Conservation (phyloP, 306 rosid species). For the Chamaecrista fasciculata region DNA sequence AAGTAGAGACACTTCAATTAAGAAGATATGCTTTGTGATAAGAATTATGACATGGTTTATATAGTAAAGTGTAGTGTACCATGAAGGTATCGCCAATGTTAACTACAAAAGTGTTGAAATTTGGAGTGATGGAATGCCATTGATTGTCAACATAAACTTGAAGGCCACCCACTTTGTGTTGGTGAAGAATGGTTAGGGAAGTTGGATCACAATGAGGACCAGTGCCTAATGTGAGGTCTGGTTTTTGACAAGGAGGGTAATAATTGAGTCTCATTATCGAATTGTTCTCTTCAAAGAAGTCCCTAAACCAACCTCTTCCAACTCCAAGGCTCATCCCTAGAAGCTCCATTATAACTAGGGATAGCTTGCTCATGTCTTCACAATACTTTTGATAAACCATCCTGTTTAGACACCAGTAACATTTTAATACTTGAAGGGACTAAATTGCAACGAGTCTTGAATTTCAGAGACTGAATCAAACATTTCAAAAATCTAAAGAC, state of each 20-base stretch:
- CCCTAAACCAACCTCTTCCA: conserved; percentile 51
- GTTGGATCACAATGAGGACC: conserved; percentile 99
- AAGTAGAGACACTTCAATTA: too few relatives aligned
- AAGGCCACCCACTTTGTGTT: conserved; percentile 83
- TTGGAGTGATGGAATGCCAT: conserved; percentile 77
- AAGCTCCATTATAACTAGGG: conserved; percentile 90
- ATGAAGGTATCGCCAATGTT: conserved; percentile 98
- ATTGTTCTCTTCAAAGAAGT: conserved; percentile 70
- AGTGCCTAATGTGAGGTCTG: conserved; percentile 87
- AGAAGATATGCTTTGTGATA: too few relatives aligned
- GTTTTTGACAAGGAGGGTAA: conserved; percentile 94
- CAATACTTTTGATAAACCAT: conserved; percentile 72
- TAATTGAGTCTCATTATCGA: conserved; percentile 98
- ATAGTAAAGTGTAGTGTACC: too few relatives aligned
- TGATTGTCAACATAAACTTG: conserved; percentile 83
- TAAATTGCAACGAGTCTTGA: too few relatives aligned
- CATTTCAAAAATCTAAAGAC: too few relatives aligned
- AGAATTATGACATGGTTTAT: too few relatives aligned
- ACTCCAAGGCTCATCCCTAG: conserved; percentile 89
- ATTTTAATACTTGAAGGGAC: too few relatives aligned
- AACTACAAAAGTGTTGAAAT: conserved; percentile 79
- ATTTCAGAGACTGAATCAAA: too few relatives aligned
- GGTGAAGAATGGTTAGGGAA: conserved; percentile 90
- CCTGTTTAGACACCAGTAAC: too few relatives aligned
- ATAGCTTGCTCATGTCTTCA: conserved; percentile 81